Base-by-base conservation (phyloP, 148 eudicot genomes). In the Chenopodium quinoa region DNA sequence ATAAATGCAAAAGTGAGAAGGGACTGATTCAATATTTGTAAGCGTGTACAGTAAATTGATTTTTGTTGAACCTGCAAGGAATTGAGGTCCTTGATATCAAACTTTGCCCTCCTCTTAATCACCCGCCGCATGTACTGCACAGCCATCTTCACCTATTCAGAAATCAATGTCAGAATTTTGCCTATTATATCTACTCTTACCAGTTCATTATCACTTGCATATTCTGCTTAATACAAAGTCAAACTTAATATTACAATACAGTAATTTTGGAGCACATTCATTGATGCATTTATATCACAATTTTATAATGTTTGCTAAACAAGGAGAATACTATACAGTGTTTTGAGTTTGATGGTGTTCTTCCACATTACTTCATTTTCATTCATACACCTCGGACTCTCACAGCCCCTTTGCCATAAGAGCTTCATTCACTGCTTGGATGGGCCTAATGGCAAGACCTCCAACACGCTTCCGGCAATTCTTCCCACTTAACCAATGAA, bases 121-220 rank as follows among this genome's bases (percentile, higher is more conserved):
- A 90, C 89, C 66, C 92, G 90, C 50, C 98, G 91, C 98, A 94
- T 94, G 86, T 94, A 92, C 83, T 90, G 93, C 71, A 94, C 81
- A 44, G 87, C 98, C 90, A 94, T 87, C 91, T 94, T 94, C 80
- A 94, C 91, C 98, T 94, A 75, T 62, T 70, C 58, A 78, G 17
- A 40, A 40, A 69, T n/a, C 40, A 11, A 37, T n/a, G 60, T 22
- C 47, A 64, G 63, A 23, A 58, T 29, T 56, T 73, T 81, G n/a
- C 32, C 19, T 73, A 22, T 5, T 32, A 27, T 2, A 75, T 25
- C 40, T 50, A 62, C 71, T 10, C 9, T 80, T 27, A 44, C 52
- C 40, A 14, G 27, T 60, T 50, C 32, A 52, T 56, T 47, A 58
- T 54, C 76, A 70, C 14, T 12, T 52, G 23, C 76, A 72, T 47